phyloP scores from a whole-genome alignment of 208 protist species.

The Trypanosoma cruzi region DNA sequence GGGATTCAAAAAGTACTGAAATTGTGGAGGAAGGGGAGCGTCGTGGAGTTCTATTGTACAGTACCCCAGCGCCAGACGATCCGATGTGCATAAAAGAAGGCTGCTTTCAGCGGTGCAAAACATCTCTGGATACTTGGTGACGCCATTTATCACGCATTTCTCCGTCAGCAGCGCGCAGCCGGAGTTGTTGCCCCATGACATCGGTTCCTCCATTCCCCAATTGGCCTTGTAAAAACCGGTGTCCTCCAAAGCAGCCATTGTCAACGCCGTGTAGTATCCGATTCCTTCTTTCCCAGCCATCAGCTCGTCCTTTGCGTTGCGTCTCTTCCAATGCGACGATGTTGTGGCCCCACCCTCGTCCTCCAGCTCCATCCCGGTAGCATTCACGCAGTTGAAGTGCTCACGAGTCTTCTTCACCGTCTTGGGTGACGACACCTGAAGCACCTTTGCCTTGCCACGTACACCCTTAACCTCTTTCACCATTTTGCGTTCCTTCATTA shows the following conservation, averaged over 20 bases:
- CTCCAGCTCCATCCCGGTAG: background rate
- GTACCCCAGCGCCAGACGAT: background rate
- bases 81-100: slow-evolving; percentile 32
- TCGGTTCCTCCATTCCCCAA: too few relatives aligned
- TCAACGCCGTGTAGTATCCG: background rate
- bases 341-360: background rate
- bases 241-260: too few relatives aligned
- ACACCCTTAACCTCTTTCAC: too few relatives aligned
- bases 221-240: too few relatives aligned
- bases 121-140: too few relatives aligned
- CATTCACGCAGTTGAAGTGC: background rate
- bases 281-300: background rate
- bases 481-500: too few relatives aligned
- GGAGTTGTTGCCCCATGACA: too few relatives aligned
- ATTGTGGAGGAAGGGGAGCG: background rate
- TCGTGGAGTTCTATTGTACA: slow-evolving; percentile 10
- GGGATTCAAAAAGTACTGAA: too few relatives aligned
- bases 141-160: too few relatives aligned
- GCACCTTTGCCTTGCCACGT: too few relatives aligned
- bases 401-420: background rate
- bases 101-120: background rate
- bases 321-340: background rate
- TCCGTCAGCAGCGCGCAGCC: too few relatives aligned
- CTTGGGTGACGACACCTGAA: too few relatives aligned
- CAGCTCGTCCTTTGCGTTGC: background rate